phyloP scores from a whole-genome alignment of 1,284 basidiomycete genomes.

The Sanghuangporus sanghuang region DNA sequence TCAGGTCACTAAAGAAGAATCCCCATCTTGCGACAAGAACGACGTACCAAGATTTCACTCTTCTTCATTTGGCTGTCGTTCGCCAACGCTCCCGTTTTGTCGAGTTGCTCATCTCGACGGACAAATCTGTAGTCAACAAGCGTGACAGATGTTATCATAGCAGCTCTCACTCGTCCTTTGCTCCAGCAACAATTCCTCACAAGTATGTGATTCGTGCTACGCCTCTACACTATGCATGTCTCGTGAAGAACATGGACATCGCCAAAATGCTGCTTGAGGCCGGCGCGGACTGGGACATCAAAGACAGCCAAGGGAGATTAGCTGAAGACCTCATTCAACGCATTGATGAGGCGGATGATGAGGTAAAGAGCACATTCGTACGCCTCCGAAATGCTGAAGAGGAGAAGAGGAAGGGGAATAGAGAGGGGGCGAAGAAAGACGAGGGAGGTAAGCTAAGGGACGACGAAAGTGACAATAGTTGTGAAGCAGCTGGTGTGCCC shows the following conservation, averaged over 20 bases:
- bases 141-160: not conserved
- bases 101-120: not conserved
- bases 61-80: constrained; percentile 9
- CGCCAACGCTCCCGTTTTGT: constrained; percentile 1
- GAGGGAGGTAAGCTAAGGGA: not conserved
- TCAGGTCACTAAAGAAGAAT: not conserved
- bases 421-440: not conserved
- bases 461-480: not conserved
- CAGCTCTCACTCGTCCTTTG: not conserved
- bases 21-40: not conserved
- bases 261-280: constrained; percentile 2
- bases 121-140: not conserved
- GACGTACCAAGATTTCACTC: not conserved
- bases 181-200: not conserved
- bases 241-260: constrained; percentile 3
- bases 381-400: constrained; percentile 8
- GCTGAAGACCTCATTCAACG: constrained; percentile 7
- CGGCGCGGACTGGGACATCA: constrained; percentile 9
- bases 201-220: constrained; percentile 2
- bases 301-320: not conserved
- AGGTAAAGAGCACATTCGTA: not conserved
- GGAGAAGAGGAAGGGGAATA: constrained; percentile 5
- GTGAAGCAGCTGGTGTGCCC: not conserved
- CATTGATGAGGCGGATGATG: not conserved
- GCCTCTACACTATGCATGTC: constrained; percentile 11